A percentile compares a stretch with the other conserved stretches of the same genome.
These are phyloP conservation scores for Cinnamomum micranthum DNA, from an alignment of 164 flowering plant genomes.

Conservation along the genomic window DNA sequence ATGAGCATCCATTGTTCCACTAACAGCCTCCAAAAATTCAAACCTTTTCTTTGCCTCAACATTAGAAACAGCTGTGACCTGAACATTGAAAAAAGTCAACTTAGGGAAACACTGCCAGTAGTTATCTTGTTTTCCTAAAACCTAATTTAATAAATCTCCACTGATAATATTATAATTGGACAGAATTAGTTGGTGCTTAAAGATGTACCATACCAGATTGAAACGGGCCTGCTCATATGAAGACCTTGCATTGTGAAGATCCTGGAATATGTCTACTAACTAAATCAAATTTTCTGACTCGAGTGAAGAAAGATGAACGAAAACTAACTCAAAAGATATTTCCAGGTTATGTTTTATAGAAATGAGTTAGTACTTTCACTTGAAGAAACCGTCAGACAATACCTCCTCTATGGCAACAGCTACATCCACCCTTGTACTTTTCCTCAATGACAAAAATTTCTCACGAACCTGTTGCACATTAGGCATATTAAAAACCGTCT, in stretches of 20 bases:
- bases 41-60: constrained; percentile 94
- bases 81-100: background rate
- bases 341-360: constrained; percentile 3
- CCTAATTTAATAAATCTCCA: too few species aligned
- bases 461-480: constrained; percentile 52
- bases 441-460: constrained; percentile 57
- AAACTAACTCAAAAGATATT: constrained; percentile 10
- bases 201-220: constrained; percentile 50
- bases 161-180: too few species aligned
- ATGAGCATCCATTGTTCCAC: constrained; percentile 97
- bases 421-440: constrained; percentile 54
- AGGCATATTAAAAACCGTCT: background rate
- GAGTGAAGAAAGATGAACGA: constrained; percentile 7
- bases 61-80: constrained; percentile 87
- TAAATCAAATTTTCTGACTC: constrained; percentile 23
- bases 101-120: background rate
- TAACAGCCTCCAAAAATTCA: constrained; percentile 96
- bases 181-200: too few species aligned
- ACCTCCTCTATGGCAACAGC: constrained; percentile 62
- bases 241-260: constrained; percentile 84
- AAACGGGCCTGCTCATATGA: constrained; percentile 96
- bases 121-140: too few species aligned
- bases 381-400: constrained; percentile 11
- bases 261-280: constrained; percentile 56
- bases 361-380: background rate